Base-by-base conservation (phyloP, 768 basidiomycete genomes). In the Harrya chromipes region DNA sequence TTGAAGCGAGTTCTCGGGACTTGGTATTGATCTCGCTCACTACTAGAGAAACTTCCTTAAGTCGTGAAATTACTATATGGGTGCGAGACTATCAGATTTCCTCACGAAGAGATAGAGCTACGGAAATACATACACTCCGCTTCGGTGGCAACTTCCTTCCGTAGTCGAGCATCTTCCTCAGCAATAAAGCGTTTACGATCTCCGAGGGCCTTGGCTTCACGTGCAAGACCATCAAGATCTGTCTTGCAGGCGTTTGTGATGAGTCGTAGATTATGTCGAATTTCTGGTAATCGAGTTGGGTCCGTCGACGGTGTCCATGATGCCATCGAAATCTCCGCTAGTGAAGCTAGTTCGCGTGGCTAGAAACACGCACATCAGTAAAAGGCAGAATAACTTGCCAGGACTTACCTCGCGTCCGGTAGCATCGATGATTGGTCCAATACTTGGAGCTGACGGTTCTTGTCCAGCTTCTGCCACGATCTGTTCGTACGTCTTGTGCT, bases 401-500 rank as follows among this genome's bases (percentile, higher is more conserved):
- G 10, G 20, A 77, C 87, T 50, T 66, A 94, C 93, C 55, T 90
- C 89, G 48, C 90, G 89, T 23, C 97, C 93, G 17, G 92, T 88
- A 16, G 94, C 91, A 69, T 99, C 97, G 49, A 97, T 90, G 34
- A 99, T 94, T 60, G 86, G 82, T 3, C 94, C 97, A 41, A 94
- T 65, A 7, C 83, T 82, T 2, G 81, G 60, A 3, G 71, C 58
- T 8, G 75, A 59, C 0, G 72, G 67, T 31, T 84, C 81, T 52
- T 83, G 76, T 0, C 87, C 90, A 20, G 90, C 85, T 64, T 95
- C 93, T 3, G 90, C 87, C 44, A 99, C 66, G 46, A 98, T 90
- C 69, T 99, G 83, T 68, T 99, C 97, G 64, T 97, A 99, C 0
- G 94, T 93, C 77, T 95, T 97, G 73, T 97, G 94, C 64, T 92